These are phyloP conservation scores for Fusarium udum DNA, from an alignment of 2,329 filamentous ascomycete genomes.

Conservation along the genomic window DNA sequence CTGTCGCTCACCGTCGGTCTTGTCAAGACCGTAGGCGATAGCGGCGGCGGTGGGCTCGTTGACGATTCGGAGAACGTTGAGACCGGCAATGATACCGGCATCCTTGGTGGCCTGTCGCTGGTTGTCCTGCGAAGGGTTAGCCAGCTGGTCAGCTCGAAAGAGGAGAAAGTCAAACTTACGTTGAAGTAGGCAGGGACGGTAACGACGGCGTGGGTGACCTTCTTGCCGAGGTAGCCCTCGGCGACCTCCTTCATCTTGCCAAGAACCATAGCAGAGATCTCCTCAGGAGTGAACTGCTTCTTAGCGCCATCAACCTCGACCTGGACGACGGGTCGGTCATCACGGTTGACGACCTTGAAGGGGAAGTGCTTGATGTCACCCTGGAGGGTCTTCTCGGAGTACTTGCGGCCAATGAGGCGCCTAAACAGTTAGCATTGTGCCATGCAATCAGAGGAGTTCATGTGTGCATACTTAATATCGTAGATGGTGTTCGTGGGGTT, in stretches of 20 bases:
- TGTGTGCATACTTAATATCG: slow-evolving; percentile 81
- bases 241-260: slow-evolving; percentile 88
- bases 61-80: slow-evolving; percentile 95
- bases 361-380: slow-evolving; percentile 98
- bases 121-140: slow-evolving; percentile 68
- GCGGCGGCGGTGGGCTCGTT: slow-evolving; percentile 97
- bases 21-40: slow-evolving; percentile 93
- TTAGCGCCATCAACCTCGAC: slow-evolving; percentile 72
- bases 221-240: slow-evolving; percentile 82
- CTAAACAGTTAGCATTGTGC: slow-evolving; percentile 53
- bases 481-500: slow-evolving; percentile 82
- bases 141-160: not conserved
- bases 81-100: slow-evolving; percentile 88
- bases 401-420: slow-evolving; percentile 88
- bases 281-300: slow-evolving; percentile 82
- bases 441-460: not conserved
- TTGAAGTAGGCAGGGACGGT: slow-evolving; percentile 99
- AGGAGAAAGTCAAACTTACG: slow-evolving; percentile 46
- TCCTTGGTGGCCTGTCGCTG: slow-evolving; percentile 98
- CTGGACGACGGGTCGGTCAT: slow-evolving; percentile 87
- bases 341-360: slow-evolving; percentile 90
- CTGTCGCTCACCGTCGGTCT: slow-evolving; percentile 83
- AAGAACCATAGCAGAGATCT: slow-evolving; percentile 82
- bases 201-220: slow-evolving; percentile 87
- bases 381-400: slow-evolving; percentile 85